Percentiles rank a stretch among this genome's conserved stretches.
phyloP scores from a whole-genome alignment of 352 stramenopile species.

The Aphanomyces astaci region DNA sequence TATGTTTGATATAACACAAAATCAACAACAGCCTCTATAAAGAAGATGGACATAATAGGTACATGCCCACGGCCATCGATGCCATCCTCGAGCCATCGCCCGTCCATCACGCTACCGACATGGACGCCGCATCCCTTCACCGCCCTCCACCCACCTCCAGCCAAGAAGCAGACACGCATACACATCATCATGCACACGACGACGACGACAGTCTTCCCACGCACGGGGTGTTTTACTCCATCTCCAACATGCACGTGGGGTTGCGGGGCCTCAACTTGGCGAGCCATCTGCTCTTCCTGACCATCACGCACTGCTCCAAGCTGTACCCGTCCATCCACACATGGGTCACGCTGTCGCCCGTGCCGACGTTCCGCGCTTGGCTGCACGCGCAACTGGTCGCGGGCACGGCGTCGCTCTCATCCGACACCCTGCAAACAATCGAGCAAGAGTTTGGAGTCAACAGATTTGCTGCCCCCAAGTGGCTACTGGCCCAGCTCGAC shows the following conservation, averaged over 20 bases:
- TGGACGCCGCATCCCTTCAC: no score
- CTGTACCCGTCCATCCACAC: slow-evolving; percentile 58
- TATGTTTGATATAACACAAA: not conserved
- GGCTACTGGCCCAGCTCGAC: slow-evolving; percentile 53
- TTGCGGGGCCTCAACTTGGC: slow-evolving; percentile 76
- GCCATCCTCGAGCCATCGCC: slow-evolving; percentile 33
- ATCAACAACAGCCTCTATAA: not conserved
- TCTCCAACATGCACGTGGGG: slow-evolving; percentile 69
- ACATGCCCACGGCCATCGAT: slow-evolving; percentile 33
- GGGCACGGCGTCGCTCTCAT: slow-evolving; percentile 34
- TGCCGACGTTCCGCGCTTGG: slow-evolving; percentile 68
- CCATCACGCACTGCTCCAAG: slow-evolving; percentile 63
- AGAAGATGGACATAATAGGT: not conserved
- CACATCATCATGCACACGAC: no score
- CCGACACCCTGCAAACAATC: slow-evolving; percentile 42
- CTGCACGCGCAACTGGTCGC: slow-evolving; percentile 38
- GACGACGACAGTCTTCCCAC: slow-evolving; percentile 30
- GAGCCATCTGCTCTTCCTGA: slow-evolving; percentile 75
- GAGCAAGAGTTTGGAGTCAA: slow-evolving; percentile 53
- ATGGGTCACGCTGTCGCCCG: slow-evolving; percentile 65
- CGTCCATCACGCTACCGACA: no score
- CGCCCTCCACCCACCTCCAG: no score
- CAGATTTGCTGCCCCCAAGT: slow-evolving; percentile 50
- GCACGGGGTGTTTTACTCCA: slow-evolving; percentile 82
- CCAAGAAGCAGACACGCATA: no score